Conservation (phyloP, 495 filamentous ascomycete genomes). For the Cairneyella variabilis region DNA sequence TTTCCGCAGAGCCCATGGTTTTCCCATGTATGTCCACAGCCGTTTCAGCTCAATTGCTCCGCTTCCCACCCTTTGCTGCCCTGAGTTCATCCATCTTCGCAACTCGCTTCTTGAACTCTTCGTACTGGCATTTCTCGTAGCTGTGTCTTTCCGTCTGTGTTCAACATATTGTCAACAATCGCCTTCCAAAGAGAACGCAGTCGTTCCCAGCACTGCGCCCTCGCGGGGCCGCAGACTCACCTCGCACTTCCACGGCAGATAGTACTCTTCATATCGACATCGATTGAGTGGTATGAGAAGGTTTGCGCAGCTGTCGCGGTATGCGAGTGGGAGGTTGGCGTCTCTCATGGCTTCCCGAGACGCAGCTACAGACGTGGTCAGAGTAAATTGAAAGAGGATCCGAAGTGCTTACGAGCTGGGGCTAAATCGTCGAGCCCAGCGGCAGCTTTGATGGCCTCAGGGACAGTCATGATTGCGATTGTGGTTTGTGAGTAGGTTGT, state of each 20-base stretch:
- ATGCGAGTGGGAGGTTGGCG: conserved; percentile 81
- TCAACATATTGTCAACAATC: not conserved
- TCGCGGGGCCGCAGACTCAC: conserved; percentile 46
- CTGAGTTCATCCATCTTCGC: conserved; percentile 97
- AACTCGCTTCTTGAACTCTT: conserved; percentile 96
- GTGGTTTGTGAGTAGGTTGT: no score
- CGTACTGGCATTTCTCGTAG: conserved; percentile 99
- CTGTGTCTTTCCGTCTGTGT: conserved; percentile 84
- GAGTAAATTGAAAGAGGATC: not conserved
- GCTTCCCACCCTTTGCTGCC: conserved; percentile 75
- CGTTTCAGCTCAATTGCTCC: conserved; percentile 83
- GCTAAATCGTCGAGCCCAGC: conserved; percentile 43
- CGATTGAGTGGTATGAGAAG: conserved; percentile 93
- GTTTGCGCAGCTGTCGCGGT: conserved; percentile 91
- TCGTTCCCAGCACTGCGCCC: not conserved
- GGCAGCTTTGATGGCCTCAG: conserved; percentile 52
- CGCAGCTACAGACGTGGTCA: conserved; percentile 44
- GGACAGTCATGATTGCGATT: conserved; percentile 32
- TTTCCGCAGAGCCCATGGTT: no score
- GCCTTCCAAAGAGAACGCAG: not conserved
- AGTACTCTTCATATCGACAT: conserved; percentile 88
- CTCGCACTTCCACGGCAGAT: conserved; percentile 96
- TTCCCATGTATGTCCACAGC: no score
- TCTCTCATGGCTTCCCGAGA: conserved; percentile 89
- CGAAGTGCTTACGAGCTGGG: conserved; percentile 22